These are phyloP conservation scores for Ceratocystis smalleyi DNA, from an alignment of 2,329 filamentous ascomycete species.

Conservation along the genomic window DNA sequence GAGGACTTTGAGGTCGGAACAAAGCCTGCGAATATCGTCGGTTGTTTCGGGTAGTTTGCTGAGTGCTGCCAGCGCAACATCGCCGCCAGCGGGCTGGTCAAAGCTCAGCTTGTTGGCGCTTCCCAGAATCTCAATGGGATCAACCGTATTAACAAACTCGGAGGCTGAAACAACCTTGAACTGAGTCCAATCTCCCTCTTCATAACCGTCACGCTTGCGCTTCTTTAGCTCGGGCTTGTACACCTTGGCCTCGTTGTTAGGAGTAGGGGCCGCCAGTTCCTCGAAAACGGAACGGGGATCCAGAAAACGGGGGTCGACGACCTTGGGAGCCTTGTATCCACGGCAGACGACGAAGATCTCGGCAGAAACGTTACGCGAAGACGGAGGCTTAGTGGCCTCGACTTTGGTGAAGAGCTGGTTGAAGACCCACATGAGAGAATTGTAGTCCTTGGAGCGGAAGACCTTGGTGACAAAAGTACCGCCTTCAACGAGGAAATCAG, in stretches of 20 bases:
- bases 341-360: slow-evolving; percentile 97
- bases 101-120: slow-evolving; percentile 74
- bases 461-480: slow-evolving; percentile 96
- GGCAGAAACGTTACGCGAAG: slow-evolving; percentile 86
- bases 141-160: slow-evolving; percentile 84
- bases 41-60: slow-evolving; percentile 79
- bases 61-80: slow-evolving; percentile 74
- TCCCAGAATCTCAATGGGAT: slow-evolving; percentile 85
- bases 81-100: slow-evolving; percentile 59
- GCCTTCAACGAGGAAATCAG: slow-evolving; percentile 76
- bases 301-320: slow-evolving; percentile 80
- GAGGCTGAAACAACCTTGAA: slow-evolving; percentile 79
- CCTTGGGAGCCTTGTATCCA: slow-evolving; percentile 89
- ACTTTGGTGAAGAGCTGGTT: slow-evolving; percentile 92
- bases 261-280: slow-evolving; percentile 67
- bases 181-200: slow-evolving; percentile 85
- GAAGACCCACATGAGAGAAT: slow-evolving; percentile 89
- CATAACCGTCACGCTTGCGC: slow-evolving; percentile 92
- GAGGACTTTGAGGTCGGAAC: slow-evolving; percentile 71
- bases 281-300: slow-evolving; percentile 84
- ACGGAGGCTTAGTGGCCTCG: slow-evolving; percentile 93
- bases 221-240: slow-evolving; percentile 98
- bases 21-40: slow-evolving; percentile 62
- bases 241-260: slow-evolving; percentile 94
- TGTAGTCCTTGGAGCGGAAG: slow-evolving; percentile 94